Conservation (phyloP, 2,329 filamentous ascomycete species). For the Tolypocladium paradoxum region DNA sequence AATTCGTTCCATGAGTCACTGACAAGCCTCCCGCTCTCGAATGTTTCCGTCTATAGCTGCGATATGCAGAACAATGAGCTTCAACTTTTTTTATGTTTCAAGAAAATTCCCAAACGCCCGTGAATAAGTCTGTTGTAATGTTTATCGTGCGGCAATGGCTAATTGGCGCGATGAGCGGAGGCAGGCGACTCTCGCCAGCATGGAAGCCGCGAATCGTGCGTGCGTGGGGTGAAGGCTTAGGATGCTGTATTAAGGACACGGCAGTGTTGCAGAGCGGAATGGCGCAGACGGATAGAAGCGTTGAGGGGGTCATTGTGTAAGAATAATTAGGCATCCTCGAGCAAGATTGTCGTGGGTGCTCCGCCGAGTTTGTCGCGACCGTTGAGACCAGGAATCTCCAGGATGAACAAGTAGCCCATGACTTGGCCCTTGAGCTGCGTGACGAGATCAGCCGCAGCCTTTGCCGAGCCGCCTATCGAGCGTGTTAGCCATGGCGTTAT, state of each 20-base stretch:
- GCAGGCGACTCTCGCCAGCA: neutral
- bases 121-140: neutral
- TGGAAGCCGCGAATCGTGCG: neutral
- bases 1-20: neutral
- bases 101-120: neutral
- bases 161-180: neutral
- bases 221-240: neutral
- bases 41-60: neutral
- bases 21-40: neutral
- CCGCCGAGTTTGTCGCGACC: conserved; percentile 81
- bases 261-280: neutral
- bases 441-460: conserved; percentile 78
- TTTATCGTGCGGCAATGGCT: neutral
- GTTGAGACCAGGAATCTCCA: conserved; percentile 89
- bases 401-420: conserved; percentile 85
- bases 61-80: neutral
- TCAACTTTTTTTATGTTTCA: neutral
- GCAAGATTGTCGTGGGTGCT: conserved; percentile 67
- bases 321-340: conserved; percentile 40
- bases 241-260: neutral
- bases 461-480: conserved; percentile 71
- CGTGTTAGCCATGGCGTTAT: neutral
- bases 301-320: neutral
- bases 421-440: conserved; percentile 76
- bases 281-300: neutral